Evolutionary conservation across 2,329 filamentous ascomycete species (phyloP).

Genomic region (Monosporascus sp.): DNA sequence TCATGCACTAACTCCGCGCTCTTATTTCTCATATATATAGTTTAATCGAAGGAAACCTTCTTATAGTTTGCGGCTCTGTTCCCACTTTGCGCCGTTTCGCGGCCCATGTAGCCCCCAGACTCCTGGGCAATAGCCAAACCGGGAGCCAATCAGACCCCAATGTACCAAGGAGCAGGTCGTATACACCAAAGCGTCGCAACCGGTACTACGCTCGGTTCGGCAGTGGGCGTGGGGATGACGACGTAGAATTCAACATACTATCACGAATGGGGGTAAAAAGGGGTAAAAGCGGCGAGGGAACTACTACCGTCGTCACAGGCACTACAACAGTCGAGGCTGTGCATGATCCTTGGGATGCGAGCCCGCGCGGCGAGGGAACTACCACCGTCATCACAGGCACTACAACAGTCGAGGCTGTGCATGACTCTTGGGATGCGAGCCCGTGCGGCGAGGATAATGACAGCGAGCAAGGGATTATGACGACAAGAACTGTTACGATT

Average conservation of each 20-base stretch:
- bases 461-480: constrained; percentile 2
- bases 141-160: not conserved
- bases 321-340: not conserved
- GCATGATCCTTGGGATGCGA: not conserved
- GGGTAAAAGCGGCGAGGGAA: not conserved
- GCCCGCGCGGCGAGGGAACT: not conserved
- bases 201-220: not conserved
- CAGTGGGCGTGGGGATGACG: not conserved
- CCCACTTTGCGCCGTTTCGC: constrained; percentile 24
- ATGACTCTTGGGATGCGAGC: too few relatives aligned
- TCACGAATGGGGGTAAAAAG: not conserved
- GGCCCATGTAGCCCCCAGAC: constrained; percentile 14
- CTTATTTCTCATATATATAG: constrained; percentile 6
- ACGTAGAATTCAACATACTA: not conserved
- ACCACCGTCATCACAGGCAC: too few relatives aligned
- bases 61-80: constrained; percentile 24
- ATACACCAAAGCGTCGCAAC: not conserved
- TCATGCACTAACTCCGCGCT: not conserved
- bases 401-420: too few relatives aligned
- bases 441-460: not conserved
- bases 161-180: not conserved
- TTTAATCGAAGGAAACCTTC: constrained; percentile 23
- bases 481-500: constrained; percentile 3
- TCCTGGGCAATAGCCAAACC: constrained; percentile 1
- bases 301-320: not conserved